Base-by-base conservation (phyloP, 306 rosid species). In the Herpetospermum pedunculosum region DNA sequence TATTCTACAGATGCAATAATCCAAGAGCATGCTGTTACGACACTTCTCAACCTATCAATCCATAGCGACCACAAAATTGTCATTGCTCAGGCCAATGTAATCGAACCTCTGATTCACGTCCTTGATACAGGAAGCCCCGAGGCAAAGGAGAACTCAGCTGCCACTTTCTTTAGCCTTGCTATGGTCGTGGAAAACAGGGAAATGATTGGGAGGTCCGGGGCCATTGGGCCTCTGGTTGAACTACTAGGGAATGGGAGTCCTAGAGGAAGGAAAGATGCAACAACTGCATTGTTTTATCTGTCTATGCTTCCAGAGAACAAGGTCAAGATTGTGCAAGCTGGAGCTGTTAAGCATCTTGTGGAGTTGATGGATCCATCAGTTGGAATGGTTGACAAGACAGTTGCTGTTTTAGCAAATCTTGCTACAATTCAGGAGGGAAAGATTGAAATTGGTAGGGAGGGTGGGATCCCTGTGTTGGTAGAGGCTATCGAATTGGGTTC, bases 401-500 rank as follows among this genome's bases (percentile, higher is more conserved):
- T 95, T 62, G 96, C 99, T 48, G 99, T 91, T 53, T 73, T 95
- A 75, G 97, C 99, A 63, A 95, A 95, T 77, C 95, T 95, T 44
- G 93, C 99, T 2, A 87, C 99, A 38, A 87, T 95, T 74, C 90
- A 80, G 1, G 97, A 95, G 84, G 99, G 99, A 60, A 87, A 89
- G 80, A 54, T 62, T 16, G 96, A 91, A 52, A 89, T 91, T 81
- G 97, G 97, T 75, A 76, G 58, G 73, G 91, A 82, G 80, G 84
- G 83, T 48, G 99, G 97, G 77, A 95, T 95, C 75, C 92, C 97
- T 46, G 97, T 85, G 74, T 82, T 95, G 75, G 99, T 95, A 3
- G 97, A 95, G 83, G 99, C 92, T 63, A 96, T 95, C 11, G 99
- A 95, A 88, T 82, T 95, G 88, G 99, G 97, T 74, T 91, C 99